Evolutionary conservation across 1,139 yeast genomes (phyloP), one percentile per base, ranked within the genome.

Genomic region (Sugiyamaella japonica): DNA sequence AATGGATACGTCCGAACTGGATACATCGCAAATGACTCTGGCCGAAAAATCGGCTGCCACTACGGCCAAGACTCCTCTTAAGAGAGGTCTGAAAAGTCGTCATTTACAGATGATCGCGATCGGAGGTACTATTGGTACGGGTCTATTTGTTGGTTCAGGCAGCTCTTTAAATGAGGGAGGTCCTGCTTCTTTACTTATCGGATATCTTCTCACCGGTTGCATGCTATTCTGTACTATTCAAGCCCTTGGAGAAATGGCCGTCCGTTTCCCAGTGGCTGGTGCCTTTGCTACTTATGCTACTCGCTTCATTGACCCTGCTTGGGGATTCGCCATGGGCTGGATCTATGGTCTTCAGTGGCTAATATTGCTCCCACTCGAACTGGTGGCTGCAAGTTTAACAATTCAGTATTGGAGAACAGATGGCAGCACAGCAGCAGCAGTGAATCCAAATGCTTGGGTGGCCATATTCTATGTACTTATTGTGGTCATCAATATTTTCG

Each of bases 281-380:
- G 86, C 89, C 1, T 86, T 85, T 70, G 78, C 84, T 48, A 80
- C 85, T 53, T 85, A 84, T 68, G 80, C 86, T 47, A 74, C 86
- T 7, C 75, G 82, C 57, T 82, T 85, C 61, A 73, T 87, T 39
- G 90, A 85, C 85, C 77, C 81, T 2, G 84, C 89, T 9, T 80
- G 88, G 80, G 90, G 90, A n/a, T 85, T 85, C 68, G 85, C 91
- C 28, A 81, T 85, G 64, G 87, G 87, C 50, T 85, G 89, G 89
- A 85, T 84, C 67, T 86, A 86, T 68, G 85, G 84, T 54, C 67
- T 86, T 63, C 86, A 83, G 74, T 87, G 93, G 91, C 69, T 86
- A 43, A 78, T 85, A 59, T 84, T 84, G 28, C 71, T 86, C 57
- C 91, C 95, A 0, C 71, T 86, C 58, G 95, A 87, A 66, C 70